These are phyloP conservation scores for Curvularia verruculosa DNA, from an alignment of 2,329 filamentous ascomycete species.

Conservation along the genomic window DNA sequence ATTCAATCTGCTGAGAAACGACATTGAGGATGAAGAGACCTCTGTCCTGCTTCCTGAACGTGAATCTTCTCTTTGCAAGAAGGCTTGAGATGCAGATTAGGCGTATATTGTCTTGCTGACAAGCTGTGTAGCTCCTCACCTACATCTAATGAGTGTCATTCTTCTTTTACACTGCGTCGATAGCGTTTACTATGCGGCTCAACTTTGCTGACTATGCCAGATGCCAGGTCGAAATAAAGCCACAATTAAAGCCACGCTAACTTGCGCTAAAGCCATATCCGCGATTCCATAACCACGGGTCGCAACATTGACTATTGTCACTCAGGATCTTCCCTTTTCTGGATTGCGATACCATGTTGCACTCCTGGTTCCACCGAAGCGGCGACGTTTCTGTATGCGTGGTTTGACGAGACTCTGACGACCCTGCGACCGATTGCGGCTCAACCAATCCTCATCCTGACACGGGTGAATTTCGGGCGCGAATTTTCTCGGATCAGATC, in stretches of 20 bases:
- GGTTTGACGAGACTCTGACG: neutral
- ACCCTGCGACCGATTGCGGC: neutral
- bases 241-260: neutral
- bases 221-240: neutral
- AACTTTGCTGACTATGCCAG: neutral
- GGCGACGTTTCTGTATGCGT: no score
- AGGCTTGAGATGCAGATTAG: no score
- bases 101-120: no score
- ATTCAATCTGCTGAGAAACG: no score
- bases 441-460: neutral
- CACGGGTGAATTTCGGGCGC: neutral
- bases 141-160: no score
- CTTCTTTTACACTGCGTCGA: no score
- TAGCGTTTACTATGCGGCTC: neutral
- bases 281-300: neutral
- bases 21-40: no score
- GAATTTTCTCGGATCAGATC: neutral
- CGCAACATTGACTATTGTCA: neutral
- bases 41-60: no score
- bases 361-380: neutral
- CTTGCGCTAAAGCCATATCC: neutral
- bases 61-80: no score
- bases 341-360: neutral
- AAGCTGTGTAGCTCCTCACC: no score
- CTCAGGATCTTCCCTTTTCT: neutral